Evolutionary conservation across 1,139 yeast genomes (phyloP).

Genomic region (Suhomyces yuchorum): DNA sequence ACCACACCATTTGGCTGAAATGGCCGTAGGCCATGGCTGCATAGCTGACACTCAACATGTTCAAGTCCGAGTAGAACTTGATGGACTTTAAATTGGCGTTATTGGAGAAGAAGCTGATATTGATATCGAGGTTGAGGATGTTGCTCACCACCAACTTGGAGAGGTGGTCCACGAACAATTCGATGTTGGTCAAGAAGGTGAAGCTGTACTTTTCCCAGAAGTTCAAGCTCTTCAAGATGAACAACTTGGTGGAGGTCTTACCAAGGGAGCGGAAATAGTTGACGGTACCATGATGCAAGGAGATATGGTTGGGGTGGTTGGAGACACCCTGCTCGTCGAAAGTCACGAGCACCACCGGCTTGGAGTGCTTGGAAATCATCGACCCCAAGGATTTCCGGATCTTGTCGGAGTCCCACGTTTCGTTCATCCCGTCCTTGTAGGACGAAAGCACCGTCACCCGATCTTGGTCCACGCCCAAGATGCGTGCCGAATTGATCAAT

Average conservation of each 20-base stretch:
- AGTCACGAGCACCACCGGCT: slow-evolving; percentile 57
- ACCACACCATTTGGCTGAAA: slow-evolving; percentile 93
- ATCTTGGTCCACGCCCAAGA: slow-evolving; percentile 53
- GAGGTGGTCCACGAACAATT: slow-evolving; percentile 39
- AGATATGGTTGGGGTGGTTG: slow-evolving; percentile 79
- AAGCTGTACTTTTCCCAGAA: slow-evolving; percentile 55
- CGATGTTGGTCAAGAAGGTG: slow-evolving; percentile 49
- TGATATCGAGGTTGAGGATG: slow-evolving; percentile 40
- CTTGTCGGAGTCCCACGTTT: slow-evolving; percentile 59
- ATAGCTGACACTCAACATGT: slow-evolving; percentile 59
- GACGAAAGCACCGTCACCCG: slow-evolving; percentile 50
- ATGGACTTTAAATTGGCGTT: slow-evolving; percentile 29
- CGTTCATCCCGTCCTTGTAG: slow-evolving; percentile 72
- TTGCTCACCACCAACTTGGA: slow-evolving; percentile 35
- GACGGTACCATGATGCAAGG: slow-evolving; percentile 60
- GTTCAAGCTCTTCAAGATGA: slow-evolving; percentile 48
- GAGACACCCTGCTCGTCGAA: slow-evolving; percentile 87
- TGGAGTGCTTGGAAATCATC: slow-evolving; percentile 21
- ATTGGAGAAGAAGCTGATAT: slow-evolving; percentile 42
- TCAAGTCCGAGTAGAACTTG: slow-evolving; percentile 53
- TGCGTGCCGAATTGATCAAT: slow-evolving; percentile 54
- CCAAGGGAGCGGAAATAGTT: slow-evolving; percentile 26
- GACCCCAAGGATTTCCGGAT: slow-evolving; percentile 35
- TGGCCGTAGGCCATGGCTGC: slow-evolving; percentile 86
- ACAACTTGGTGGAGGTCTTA: slow-evolving; percentile 24